Conservation (phyloP, 2,329 filamentous ascomycete genomes). For the Dothistroma septosporum region DNA sequence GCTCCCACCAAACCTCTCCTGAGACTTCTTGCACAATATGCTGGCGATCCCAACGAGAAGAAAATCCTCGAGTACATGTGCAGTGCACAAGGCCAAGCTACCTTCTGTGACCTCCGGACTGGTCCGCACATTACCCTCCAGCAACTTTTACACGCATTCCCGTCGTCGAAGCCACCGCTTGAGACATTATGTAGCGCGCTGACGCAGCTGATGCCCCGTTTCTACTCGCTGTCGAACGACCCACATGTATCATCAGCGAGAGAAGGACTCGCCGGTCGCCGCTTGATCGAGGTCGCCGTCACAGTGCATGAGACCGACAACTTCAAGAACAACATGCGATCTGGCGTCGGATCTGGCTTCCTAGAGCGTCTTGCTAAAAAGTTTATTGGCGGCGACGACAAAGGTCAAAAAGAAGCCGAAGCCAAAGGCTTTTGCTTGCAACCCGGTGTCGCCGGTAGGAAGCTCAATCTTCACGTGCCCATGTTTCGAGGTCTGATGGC, state of each 20-base stretch:
- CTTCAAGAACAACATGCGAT: conserved; percentile 64
- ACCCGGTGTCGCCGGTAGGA: conserved; percentile 30
- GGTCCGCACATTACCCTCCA: conserved; percentile 77
- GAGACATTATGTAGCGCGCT: conserved; percentile 75
- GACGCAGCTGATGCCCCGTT: conserved; percentile 89
- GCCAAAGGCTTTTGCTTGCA: conserved; percentile 43
- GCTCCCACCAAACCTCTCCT: conserved; percentile 85
- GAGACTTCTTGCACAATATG: conserved; percentile 79
- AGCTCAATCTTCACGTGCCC: conserved; percentile 68
- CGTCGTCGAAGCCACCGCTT: conserved; percentile 82
- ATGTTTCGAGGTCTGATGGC: conserved; percentile 99
- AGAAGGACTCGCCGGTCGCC: conserved; percentile 65
- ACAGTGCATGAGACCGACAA: conserved; percentile 84
- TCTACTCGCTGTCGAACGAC: conserved; percentile 97
- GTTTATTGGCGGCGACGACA: conserved; percentile 64
- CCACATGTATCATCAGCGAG: conserved; percentile 73
- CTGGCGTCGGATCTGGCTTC: conserved; percentile 87
- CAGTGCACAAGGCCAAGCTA: conserved; percentile 83
- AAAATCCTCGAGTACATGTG: conserved; percentile 83
- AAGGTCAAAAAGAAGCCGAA: conserved; percentile 47
- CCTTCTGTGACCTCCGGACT: conserved; percentile 89
- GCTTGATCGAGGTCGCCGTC: conserved; percentile 92
- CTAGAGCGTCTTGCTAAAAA: conserved; percentile 78
- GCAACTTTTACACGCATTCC: conserved; percentile 87
- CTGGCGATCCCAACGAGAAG: conserved; percentile 74